phyloP scores from a whole-genome alignment of 2,329 filamentous ascomycete genomes.

The Cylindrodendrum hubeiense region DNA sequence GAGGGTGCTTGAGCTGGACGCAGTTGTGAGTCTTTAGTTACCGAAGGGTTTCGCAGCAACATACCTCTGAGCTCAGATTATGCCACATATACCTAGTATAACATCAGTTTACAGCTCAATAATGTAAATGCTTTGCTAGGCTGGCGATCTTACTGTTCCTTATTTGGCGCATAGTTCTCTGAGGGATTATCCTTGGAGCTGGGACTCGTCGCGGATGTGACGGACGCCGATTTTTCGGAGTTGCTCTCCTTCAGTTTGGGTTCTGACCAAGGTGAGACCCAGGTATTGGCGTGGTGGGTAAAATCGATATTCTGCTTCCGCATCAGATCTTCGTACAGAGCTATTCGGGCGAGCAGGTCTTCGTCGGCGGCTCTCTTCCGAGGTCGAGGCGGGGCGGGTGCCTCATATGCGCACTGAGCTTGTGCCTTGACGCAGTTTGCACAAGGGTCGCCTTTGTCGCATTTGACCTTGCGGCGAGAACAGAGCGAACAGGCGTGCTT shows the following conservation, averaged over 20 bases:
- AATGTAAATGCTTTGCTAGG: rapidly evolving
- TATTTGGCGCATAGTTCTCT: neutral
- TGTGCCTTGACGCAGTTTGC: slow-evolving; percentile 57
- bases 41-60: neutral
- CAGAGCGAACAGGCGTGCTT: slow-evolving; percentile 38
- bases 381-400: slow-evolving; percentile 32
- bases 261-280: slow-evolving; percentile 38
- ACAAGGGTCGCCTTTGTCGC: slow-evolving; percentile 56
- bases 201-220: neutral
- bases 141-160: slow-evolving; percentile 13
- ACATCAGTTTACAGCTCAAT: neutral
- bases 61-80: slow-evolving; percentile 32
- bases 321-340: slow-evolving; percentile 46
- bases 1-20: slow-evolving; percentile 41
- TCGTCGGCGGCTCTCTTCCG: slow-evolving; percentile 46
- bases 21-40: neutral
- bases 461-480: slow-evolving; percentile 48
- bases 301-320: slow-evolving; percentile 42
- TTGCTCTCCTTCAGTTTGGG: neutral
- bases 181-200: neutral
- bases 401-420: slow-evolving; percentile 41
- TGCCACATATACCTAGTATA: slow-evolving; percentile 36
- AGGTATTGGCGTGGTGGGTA: slow-evolving; percentile 34
- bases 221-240: neutral
- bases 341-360: slow-evolving; percentile 39